phyloP scores from a whole-genome alignment of 2,329 filamentous ascomycete species.

The Colletotrichum tabaci region DNA sequence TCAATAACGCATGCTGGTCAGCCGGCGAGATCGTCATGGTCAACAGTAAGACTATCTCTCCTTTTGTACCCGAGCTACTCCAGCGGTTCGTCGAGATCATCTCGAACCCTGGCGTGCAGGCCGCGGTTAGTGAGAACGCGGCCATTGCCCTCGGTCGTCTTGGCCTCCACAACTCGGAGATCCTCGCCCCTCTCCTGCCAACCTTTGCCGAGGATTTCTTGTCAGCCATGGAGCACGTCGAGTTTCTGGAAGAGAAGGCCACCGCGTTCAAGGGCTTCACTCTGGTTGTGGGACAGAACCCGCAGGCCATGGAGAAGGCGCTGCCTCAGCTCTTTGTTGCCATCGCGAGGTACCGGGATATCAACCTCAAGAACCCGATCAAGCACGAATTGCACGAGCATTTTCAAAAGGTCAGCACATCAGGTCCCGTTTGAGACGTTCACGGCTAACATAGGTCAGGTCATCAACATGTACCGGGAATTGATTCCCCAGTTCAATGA shows the following conservation, averaged over 20 bases:
- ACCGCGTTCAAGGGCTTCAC: slow-evolving; percentile 94
- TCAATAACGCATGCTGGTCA: slow-evolving; percentile 99
- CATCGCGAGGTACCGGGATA: slow-evolving; percentile 83
- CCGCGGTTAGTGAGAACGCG: slow-evolving; percentile 92
- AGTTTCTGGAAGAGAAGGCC: slow-evolving; percentile 93
- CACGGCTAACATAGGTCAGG: slow-evolving; percentile 53
- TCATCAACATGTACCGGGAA: slow-evolving; percentile 69
- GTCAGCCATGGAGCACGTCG: slow-evolving; percentile 84
- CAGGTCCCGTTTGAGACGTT: slow-evolving; percentile 34
- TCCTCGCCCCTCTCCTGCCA: slow-evolving; percentile 83
- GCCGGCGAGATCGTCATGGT: slow-evolving; percentile 92
- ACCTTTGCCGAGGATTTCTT: slow-evolving; percentile 89
- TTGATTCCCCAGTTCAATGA: slow-evolving; percentile 72
- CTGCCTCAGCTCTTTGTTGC: slow-evolving; percentile 86
- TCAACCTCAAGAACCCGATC: slow-evolving; percentile 71
- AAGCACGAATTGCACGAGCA: slow-evolving; percentile 78
- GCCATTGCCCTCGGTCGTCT: slow-evolving; percentile 92
- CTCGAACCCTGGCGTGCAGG: slow-evolving; percentile 86
- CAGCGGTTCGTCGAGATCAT: slow-evolving; percentile 86
- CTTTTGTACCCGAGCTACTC: slow-evolving; percentile 84
- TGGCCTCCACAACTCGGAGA: slow-evolving; percentile 82
- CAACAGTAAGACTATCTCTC: slow-evolving; percentile 80
- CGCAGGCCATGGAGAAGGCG: slow-evolving; percentile 90
- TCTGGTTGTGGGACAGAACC: slow-evolving; percentile 86
- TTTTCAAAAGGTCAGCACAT: slow-evolving; percentile 79